Evolutionary conservation across 257 asterid species (phyloP), one percentile per base, ranked within the genome.

Genomic region (Craterostigma plantagineum): DNA sequence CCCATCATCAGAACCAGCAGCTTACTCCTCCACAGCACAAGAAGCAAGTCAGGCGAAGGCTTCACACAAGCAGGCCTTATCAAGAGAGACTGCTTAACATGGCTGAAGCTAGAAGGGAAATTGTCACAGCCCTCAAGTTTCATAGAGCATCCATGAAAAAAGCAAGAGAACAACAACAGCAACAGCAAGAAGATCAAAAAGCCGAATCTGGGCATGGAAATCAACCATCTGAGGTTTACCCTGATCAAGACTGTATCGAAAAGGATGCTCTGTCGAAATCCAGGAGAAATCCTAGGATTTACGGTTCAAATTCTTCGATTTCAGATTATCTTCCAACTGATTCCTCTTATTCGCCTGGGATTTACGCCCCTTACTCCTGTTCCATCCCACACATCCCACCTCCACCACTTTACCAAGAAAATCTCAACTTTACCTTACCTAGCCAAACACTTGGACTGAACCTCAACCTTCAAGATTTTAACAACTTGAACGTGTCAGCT

Each of bases 61-160:
- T 90, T 16, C 95, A 90, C 58, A 79, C 98, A 18, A 79, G 72
- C 61, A 70, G 92, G 60, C 95, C 98, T 66, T 79, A 83, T 54
- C 95, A 90, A 56, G 95, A 90, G 43, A 77, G 90, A 75, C 79
- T 90, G 43, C 74, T 90, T 7, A 90, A 90, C 50, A 90, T 90
- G 99, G 99, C 99, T 10, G 99, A 90, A 63, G 99, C 94, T 7
- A 70, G 99, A 35, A 60, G 91, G 38, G 99, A 90, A 62, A 90
- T 90, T 10, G 99, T 90, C 42, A 69, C 99, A 0, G 99, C 99
- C 27, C 86, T 90, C 11, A 83, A 90, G 70, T 90, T 75, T 51
- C 99, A 90, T 48, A 68, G 99, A 61, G 96, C 94, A 1, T 48
- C 96, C 30, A 90, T 79, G 99, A 83, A 71, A 50, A 72, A 71